These are phyloP conservation scores for Candida patagonica DNA, from an alignment of 805 yeast genomes.

Conservation along the genomic window DNA sequence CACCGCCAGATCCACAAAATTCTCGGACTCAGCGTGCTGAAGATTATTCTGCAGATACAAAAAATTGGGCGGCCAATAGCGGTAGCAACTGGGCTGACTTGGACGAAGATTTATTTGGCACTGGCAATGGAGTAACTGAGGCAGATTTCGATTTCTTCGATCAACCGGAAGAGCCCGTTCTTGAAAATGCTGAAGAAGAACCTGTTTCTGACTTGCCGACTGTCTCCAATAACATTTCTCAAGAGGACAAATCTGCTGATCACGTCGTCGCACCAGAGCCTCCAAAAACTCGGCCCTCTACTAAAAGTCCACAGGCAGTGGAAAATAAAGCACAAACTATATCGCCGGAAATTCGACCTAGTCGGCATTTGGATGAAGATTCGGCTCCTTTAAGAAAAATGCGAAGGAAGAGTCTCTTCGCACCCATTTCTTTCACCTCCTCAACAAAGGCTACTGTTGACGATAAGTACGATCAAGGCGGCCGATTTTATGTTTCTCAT, in stretches of 20 bases:
- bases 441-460: constrained; percentile 68
- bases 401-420: constrained; percentile 53
- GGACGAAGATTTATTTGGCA: constrained; percentile 28
- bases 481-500: constrained; percentile 62
- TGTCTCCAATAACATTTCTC: neutral
- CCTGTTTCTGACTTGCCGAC: constrained; percentile 1
- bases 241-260: neutral
- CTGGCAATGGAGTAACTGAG: constrained; percentile 30
- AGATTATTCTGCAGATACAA: constrained; percentile 1
- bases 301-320: neutral
- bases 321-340: neutral
- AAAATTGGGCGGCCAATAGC: constrained; percentile 13
- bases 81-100: constrained; percentile 21
- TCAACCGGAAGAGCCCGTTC: constrained; percentile 19
- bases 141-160: constrained; percentile 36
- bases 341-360: neutral
- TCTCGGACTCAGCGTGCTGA: constrained; percentile 7
- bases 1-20: constrained; percentile 28
- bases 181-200: constrained; percentile 4
- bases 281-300: neutral
- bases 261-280: neutral
- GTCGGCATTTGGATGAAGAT: neutral
- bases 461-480: constrained; percentile 81
- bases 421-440: constrained; percentile 77
- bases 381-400: neutral